A percentile compares a stretch with the other conserved stretches of the same genome.
Evolutionary conservation across 352 stramenopile species (phyloP).

Genomic region (Halophytophthora batemanensis): DNA sequence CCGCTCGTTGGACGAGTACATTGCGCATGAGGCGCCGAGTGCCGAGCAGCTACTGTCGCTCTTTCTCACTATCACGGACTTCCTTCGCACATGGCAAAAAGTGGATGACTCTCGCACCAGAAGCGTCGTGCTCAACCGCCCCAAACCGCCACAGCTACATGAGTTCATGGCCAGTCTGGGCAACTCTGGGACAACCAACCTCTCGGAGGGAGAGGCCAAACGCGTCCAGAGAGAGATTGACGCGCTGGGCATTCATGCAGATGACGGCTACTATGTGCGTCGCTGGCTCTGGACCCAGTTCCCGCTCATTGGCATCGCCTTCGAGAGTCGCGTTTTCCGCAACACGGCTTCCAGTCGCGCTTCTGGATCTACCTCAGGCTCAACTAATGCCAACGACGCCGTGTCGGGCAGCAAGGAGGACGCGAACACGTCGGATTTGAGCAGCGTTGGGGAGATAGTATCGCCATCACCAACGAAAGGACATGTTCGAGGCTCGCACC

Average conservation of each 20-base stretch:
- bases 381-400: not conserved
- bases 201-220: slow-evolving; percentile 48
- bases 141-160: slow-evolving; percentile 60
- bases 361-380: slow-evolving; percentile 1
- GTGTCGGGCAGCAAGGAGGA: slow-evolving; percentile 8
- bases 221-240: slow-evolving; percentile 62
- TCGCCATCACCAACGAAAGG: slow-evolving; percentile 7
- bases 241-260: slow-evolving; percentile 52
- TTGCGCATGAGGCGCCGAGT: slow-evolving; percentile 55
- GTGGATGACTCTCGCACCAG: slow-evolving; percentile 30
- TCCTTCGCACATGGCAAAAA: slow-evolving; percentile 68
- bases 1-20: slow-evolving; percentile 71
- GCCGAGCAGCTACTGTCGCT: slow-evolving; percentile 64
- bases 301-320: slow-evolving; percentile 72
- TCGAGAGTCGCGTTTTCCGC: slow-evolving; percentile 64
- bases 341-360: slow-evolving; percentile 16
- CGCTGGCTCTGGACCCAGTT: slow-evolving; percentile 87
- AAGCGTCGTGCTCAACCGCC: slow-evolving; percentile 34
- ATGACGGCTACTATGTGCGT: slow-evolving; percentile 75
- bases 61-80: slow-evolving; percentile 78
- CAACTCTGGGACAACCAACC: slow-evolving; percentile 46
- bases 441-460: not conserved
- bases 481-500: slow-evolving; percentile 1
- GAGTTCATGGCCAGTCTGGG: slow-evolving; percentile 72
- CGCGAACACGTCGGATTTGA: not conserved